A percentile compares a stretch with the other conserved stretches of the same genome.
Evolutionary conservation across 2,329 filamentous ascomycete genomes (phyloP).

Genomic region (Sphaerulina populicola): DNA sequence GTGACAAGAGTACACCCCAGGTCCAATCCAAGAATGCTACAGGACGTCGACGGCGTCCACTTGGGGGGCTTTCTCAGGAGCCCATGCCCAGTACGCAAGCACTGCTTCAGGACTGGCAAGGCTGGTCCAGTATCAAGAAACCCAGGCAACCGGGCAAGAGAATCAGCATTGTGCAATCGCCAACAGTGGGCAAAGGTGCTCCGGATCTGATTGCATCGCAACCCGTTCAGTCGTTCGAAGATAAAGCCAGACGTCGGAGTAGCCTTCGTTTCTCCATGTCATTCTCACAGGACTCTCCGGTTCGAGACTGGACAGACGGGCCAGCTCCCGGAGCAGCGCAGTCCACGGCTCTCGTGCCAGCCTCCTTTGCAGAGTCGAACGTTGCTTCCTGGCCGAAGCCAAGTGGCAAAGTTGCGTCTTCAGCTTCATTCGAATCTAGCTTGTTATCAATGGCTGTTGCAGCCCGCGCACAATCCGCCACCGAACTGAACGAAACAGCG

Average conservation of each 20-base stretch:
- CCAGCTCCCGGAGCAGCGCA: background rate
- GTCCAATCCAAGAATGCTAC: slow-evolving; percentile 28
- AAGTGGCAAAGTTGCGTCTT: slow-evolving; percentile 12
- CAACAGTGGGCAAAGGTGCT: slow-evolving; percentile 11
- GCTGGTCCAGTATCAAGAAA: slow-evolving; percentile 39
- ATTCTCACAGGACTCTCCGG: slow-evolving; percentile 15
- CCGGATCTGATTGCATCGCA: slow-evolving; percentile 1
- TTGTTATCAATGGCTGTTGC: background rate
- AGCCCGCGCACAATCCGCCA: background rate
- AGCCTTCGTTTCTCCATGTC: slow-evolving; percentile 24
- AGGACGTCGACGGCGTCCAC: slow-evolving; percentile 21
- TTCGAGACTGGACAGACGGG: background rate
- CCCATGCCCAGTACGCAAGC: slow-evolving; percentile 39
- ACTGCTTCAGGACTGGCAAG: slow-evolving; percentile 36
- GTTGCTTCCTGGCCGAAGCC: slow-evolving; percentile 1
- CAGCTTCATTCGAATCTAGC: slow-evolving; percentile 5
- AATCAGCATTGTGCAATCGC: slow-evolving; percentile 12
- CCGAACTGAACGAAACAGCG: background rate
- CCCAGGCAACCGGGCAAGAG: slow-evolving; percentile 11
- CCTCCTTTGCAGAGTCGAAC: background rate
- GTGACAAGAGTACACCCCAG: slow-evolving; percentile 25
- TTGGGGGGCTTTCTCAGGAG: slow-evolving; percentile 21
- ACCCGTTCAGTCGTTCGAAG: slow-evolving; percentile 1
- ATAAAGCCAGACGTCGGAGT: slow-evolving; percentile 15
- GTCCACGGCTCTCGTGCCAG: slow-evolving; percentile 4